Percentiles rank a stretch among this genome's conserved stretches.
phyloP scores from a whole-genome alignment of 257 asterid genomes.

The Solanum virginianum region DNA sequence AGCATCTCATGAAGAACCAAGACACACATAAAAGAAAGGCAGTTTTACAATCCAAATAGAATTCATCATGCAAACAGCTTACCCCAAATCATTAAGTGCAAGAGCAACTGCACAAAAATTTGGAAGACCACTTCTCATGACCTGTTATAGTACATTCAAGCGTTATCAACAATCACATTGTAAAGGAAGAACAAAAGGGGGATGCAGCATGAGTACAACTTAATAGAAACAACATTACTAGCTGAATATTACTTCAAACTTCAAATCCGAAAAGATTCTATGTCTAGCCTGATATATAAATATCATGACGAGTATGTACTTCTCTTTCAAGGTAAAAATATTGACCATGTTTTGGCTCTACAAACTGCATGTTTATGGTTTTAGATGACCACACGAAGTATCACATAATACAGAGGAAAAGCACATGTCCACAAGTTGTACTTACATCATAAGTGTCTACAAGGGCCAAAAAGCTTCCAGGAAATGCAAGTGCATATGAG shows the following conservation, averaged over 20 bases:
- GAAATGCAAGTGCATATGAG: slow-evolving; percentile 91
- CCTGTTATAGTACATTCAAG: slow-evolving; percentile 36
- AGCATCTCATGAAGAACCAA: not conserved
- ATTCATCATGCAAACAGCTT: slow-evolving; percentile 6
- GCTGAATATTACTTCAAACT: not conserved
- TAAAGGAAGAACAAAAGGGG: not conserved
- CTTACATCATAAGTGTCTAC: slow-evolving; percentile 98
- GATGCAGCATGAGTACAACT: not conserved
- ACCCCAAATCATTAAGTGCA: slow-evolving; percentile 90
- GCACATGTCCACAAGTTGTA: not conserved
- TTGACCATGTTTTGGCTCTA: not conserved
- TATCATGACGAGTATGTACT: not conserved
- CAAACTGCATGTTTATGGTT: not conserved
- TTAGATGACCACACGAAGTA: not conserved
- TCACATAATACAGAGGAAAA: not conserved
- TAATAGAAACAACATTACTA: not conserved
- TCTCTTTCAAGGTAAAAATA: not conserved
- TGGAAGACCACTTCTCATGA: slow-evolving; percentile 87
- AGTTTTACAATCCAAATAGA: not conserved
- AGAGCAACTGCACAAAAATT: slow-evolving; percentile 98
- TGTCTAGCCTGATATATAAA: not conserved
- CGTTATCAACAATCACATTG: not conserved
- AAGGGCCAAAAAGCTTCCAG: slow-evolving; percentile 74
- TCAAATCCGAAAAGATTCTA: not conserved
- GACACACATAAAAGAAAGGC: not conserved